Evolutionary conservation across 352 stramenopile species (phyloP).

Genomic region (Peronospora tabacina): DNA sequence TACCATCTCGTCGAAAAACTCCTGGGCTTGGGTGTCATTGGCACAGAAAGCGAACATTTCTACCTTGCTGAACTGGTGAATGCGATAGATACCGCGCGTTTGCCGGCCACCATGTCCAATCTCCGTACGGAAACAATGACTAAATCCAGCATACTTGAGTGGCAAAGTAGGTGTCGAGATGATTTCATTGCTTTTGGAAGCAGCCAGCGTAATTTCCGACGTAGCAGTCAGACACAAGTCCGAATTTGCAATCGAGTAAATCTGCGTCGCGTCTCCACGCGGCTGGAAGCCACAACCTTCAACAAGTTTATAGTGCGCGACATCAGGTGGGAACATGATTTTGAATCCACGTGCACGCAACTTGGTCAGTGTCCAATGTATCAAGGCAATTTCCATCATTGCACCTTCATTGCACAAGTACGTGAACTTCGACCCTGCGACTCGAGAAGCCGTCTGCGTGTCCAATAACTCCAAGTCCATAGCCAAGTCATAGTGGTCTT

Average conservation of each 20-base stretch:
- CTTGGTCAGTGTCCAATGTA: conserved; percentile 73
- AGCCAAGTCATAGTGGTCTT: conserved; percentile 69
- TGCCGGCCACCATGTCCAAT: conserved; percentile 66
- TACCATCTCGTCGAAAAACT: conserved; percentile 76
- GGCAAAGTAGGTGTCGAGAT: conserved; percentile 47
- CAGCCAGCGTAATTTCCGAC: conserved; percentile 81
- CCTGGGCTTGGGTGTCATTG: conserved; percentile 52
- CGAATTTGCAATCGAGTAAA: conserved; percentile 80
- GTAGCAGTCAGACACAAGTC: conserved; percentile 81
- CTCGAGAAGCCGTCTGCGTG: conserved; percentile 53
- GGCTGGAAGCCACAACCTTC: conserved; percentile 84
- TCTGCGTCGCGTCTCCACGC: conserved; percentile 77
- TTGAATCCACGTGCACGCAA: conserved; percentile 64
- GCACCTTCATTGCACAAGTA: conserved; percentile 82
- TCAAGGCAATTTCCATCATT: conserved; percentile 82
- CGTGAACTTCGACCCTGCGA: conserved; percentile 79
- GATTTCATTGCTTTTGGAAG: conserved; percentile 70
- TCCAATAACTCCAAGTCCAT: conserved; percentile 66
- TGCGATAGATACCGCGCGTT: conserved; percentile 80
- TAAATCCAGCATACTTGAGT: conserved; percentile 72
- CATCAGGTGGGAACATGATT: conserved; percentile 68
- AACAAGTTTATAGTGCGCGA: conserved; percentile 77
- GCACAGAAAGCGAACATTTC: conserved; percentile 85
- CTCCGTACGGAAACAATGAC: conserved; percentile 85
- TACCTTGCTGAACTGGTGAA: conserved; percentile 88